These are phyloP conservation scores for Seiridium cupressi DNA, from an alignment of 2,329 filamentous ascomycete genomes.

Conservation along the genomic window DNA sequence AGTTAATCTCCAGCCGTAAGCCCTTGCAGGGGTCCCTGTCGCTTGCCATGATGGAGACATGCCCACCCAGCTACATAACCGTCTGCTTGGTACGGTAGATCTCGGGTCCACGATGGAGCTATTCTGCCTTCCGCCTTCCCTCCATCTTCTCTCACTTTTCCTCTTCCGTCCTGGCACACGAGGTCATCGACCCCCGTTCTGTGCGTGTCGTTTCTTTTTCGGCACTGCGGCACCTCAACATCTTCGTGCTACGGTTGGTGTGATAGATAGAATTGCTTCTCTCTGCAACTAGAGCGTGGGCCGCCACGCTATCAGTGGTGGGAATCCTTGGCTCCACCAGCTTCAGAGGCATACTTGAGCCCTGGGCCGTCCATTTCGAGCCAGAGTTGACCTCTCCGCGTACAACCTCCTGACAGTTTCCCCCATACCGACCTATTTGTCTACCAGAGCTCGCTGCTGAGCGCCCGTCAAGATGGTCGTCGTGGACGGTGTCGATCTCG, in stretches of 20 bases:
- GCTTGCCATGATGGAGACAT: background rate
- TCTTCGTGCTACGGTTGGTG: too few relatives aligned
- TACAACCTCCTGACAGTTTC: background rate
- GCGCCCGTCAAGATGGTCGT: slow-evolving; percentile 26
- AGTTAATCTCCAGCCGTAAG: background rate
- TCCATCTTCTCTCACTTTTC: too few relatives aligned
- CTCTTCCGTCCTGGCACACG: too few relatives aligned
- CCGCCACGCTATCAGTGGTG: background rate
- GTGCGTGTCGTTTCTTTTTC: too few relatives aligned
- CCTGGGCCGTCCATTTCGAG: background rate
- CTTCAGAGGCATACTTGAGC: background rate
- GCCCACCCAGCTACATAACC: background rate
- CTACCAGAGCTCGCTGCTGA: too few relatives aligned
- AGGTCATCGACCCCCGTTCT: too few relatives aligned
- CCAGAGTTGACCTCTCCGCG: background rate
- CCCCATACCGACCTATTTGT: background rate
- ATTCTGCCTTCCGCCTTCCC: background rate
- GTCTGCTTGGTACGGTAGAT: background rate
- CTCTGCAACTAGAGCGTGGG: background rate
- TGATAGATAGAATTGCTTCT: background rate
- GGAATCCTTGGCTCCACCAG: background rate
- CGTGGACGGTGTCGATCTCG: slow-evolving; percentile 38
- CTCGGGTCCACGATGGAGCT: background rate
- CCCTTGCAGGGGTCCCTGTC: background rate
- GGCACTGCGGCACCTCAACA: too few relatives aligned